These are phyloP conservation scores for Pleurotus giganteus DNA, from an alignment of 768 basidiomycete genomes.

Conservation along the genomic window DNA sequence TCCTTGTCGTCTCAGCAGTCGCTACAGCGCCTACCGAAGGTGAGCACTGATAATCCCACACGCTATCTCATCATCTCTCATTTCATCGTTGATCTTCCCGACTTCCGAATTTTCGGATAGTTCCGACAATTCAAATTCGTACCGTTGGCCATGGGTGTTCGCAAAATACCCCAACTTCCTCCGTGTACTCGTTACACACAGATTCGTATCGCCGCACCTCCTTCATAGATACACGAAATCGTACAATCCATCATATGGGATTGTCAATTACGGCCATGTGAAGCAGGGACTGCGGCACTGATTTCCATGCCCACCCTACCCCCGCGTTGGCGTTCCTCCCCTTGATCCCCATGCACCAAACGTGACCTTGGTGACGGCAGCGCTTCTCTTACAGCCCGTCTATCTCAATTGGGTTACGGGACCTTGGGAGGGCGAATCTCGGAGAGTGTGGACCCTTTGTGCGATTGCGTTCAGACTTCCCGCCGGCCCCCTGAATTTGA, in stretches of 20 bases:
- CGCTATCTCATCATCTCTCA: too few relatives aligned
- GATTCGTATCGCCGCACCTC: not conserved
- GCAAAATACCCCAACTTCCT: not conserved
- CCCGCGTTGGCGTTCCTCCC: not conserved
- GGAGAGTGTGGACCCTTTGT: constrained; percentile 4
- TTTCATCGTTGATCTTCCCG: too few relatives aligned
- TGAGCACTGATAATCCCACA: too few relatives aligned
- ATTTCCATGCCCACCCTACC: constrained; percentile 6
- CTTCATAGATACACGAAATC: not conserved
- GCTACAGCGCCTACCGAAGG: too few relatives aligned
- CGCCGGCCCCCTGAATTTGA: constrained; percentile 7
- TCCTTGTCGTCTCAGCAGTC: too few relatives aligned
- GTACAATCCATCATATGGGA: not conserved
- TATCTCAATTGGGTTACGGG: not conserved
- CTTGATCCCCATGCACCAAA: constrained; percentile 4
- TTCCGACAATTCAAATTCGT: too few relatives aligned
- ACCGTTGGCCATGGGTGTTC: too few relatives aligned
- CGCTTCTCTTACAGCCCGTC: not conserved
- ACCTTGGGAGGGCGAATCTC: too few relatives aligned
- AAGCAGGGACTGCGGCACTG: not conserved
- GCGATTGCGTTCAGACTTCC: constrained; percentile 10
- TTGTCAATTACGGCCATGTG: not conserved
- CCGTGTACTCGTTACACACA: not conserved
- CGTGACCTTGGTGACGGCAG: not conserved
- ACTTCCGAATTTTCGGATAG: too few relatives aligned